Evolutionary conservation across 2,329 filamentous ascomycete genomes (phyloP).

Genomic region (Aspergillus japonicus): DNA sequence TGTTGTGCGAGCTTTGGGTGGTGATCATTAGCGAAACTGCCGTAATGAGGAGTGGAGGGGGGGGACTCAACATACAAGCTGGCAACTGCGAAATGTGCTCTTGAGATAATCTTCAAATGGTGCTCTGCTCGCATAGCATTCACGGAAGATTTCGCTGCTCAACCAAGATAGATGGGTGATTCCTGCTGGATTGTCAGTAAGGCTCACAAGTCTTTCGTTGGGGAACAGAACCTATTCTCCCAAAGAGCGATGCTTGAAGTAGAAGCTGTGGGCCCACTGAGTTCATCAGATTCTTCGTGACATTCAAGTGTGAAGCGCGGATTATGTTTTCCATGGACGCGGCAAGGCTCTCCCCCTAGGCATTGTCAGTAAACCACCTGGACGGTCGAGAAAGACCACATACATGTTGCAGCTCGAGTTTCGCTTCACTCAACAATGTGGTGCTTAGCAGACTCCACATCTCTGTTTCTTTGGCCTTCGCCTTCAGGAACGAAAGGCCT

Average conservation of each 20-base stretch:
- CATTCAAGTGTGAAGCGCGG: constrained; percentile 77
- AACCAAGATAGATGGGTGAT: constrained; percentile 54
- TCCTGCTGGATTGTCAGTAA: constrained; percentile 38
- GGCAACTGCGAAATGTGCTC: constrained; percentile 68
- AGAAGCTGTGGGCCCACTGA: constrained; percentile 73
- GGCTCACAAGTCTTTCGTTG: neutral
- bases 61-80: constrained; percentile 46
- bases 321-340: constrained; percentile 72
- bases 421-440: constrained; percentile 80
- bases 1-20: constrained; percentile 54
- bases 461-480: constrained; percentile 79
- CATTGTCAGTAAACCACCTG: constrained; percentile 17
- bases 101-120: constrained; percentile 77
- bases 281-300: constrained; percentile 70
- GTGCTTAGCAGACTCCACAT: constrained; percentile 85
- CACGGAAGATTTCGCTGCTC: constrained; percentile 70
- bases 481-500: constrained; percentile 76
- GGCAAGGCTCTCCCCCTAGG: constrained; percentile 56
- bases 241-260: constrained; percentile 71
- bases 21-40: neutral
- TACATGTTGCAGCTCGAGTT: constrained; percentile 71
- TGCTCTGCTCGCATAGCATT: constrained; percentile 64
- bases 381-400: constrained; percentile 35
- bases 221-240: constrained; percentile 63
- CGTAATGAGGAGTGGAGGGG: neutral